phyloP scores from a whole-genome alignment of 2,329 filamentous ascomycete genomes.

The Lachnellula subtilissima region DNA sequence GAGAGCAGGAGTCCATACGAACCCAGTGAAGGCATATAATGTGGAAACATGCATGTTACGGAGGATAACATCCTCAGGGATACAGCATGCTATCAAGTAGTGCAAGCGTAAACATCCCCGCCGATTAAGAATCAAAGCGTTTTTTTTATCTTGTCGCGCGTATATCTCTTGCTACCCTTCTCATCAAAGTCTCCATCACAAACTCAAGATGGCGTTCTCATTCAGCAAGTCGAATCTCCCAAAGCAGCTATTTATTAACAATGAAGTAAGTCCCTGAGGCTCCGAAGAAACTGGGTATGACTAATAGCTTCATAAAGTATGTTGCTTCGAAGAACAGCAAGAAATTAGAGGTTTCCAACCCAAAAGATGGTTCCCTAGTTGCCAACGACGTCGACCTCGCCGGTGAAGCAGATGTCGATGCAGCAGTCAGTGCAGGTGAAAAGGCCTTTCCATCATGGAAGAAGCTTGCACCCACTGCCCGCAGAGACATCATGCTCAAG shows the following conservation, averaged over 20 bases:
- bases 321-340: constrained; percentile 38
- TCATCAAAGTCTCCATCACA: neutral
- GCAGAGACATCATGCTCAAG: constrained; percentile 39
- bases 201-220: constrained; percentile 23
- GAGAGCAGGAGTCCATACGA: no score
- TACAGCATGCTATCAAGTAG: no score
- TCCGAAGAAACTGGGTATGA: no score
- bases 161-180: neutral
- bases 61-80: no score
- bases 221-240: constrained; percentile 33
- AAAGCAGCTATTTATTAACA: constrained; percentile 46
- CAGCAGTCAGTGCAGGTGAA: constrained; percentile 40
- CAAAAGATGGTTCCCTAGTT: constrained; percentile 44
- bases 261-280: constrained; percentile 33
- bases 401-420: constrained; percentile 41
- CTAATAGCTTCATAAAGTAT: constrained; percentile 7
- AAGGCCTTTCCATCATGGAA: constrained; percentile 44
- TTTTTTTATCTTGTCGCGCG: neutral
- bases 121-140: neutral
- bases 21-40: no score
- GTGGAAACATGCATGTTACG: no score
- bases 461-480: constrained; percentile 33
- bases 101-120: no score
- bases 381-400: constrained; percentile 41
- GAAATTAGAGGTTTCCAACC: constrained; percentile 45